Base-by-base conservation (phyloP, 306 rosid genomes). In the Cicer cuneatum region DNA sequence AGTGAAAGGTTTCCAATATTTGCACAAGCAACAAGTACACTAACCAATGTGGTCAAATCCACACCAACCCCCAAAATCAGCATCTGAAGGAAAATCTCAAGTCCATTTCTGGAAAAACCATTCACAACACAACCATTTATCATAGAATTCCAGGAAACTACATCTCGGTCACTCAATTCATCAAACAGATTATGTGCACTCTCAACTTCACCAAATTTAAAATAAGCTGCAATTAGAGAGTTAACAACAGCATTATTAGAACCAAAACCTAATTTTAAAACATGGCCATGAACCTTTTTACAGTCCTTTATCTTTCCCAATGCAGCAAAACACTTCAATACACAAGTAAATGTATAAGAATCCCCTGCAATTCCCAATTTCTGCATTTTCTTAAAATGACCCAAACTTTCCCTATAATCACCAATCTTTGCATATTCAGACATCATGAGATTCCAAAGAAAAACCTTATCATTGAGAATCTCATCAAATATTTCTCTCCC, bases 61-160 rank as follows among this genome's bases (percentile, higher is more conserved):
- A 76, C 71, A 35, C 56, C 73, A 71, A 81, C 45, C 57, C 88
- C 66, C 45, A 53, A 66, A 65, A 59, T 8, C 35, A 88, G 19
- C 89, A 92, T 90, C 79, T 81, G 73, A 71, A 54, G 39, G 42
- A 86, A 92, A 78, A 84, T 43, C 47, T 80, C 72, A 7, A 90
- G 56, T 16, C 84, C 96, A 58, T 24, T 84, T 64, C 70, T 72
- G 1, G 86, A 75, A 54, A 76, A 78, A 45, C 82, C 86, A 19
- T 89, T 93, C 63, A 51, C 61, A n/a, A 82, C 88, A 76, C 48
- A 89, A 2, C 91, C 97, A 75, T 90, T 89, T 42, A 93, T 93
- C 97, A 89, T 85, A 3, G 95, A 90, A 81, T 87, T 92, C 96
- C 96, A 89, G 0, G 96, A 83, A 70, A 93, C 79, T 19, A 89